phyloP scores from a whole-genome alignment of 2,329 filamentous ascomycete genomes.

The Sarocladium strictum region DNA sequence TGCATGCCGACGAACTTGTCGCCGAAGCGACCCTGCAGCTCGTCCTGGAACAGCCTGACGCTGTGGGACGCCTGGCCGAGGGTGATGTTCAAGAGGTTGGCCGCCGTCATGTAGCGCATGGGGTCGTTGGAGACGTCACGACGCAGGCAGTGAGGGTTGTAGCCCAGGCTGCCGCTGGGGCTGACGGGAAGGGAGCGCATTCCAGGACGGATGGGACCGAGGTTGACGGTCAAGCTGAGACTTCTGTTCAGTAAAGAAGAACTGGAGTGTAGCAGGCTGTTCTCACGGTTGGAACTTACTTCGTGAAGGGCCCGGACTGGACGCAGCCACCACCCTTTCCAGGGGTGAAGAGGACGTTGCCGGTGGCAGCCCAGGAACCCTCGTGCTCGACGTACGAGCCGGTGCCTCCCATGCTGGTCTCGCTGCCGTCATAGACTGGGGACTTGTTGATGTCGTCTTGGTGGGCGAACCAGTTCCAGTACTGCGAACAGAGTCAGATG shows the following conservation, averaged over 20 bases:
- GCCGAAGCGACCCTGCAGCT: constrained; percentile 23
- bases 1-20: constrained; percentile 23
- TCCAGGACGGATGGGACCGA: constrained; percentile 22
- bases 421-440: constrained; percentile 49
- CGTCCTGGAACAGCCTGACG: constrained; percentile 17
- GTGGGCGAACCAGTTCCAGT: constrained; percentile 41
- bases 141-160: constrained; percentile 40
- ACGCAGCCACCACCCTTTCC: constrained; percentile 51
- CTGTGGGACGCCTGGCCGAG: constrained; percentile 7
- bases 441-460: constrained; percentile 38
- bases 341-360: constrained; percentile 26
- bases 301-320: constrained; percentile 41
- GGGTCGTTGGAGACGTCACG: constrained; percentile 30
- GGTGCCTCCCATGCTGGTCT: constrained; percentile 43
- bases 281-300: constrained; percentile 26
- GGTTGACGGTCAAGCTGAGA: constrained; percentile 18
- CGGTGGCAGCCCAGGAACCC: constrained; percentile 4
- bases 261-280: no score
- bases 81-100: constrained; percentile 11
- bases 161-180: constrained; percentile 16
- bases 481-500: constrained; percentile 22
- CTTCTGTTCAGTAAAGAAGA: background rate
- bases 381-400: constrained; percentile 10
- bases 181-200: constrained; percentile 16
- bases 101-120: constrained; percentile 1